Percentiles rank a stretch among this genome's conserved stretches.
Evolutionary conservation across 768 basidiomycete species (phyloP).

Genomic region (Hericium alpestre): DNA sequence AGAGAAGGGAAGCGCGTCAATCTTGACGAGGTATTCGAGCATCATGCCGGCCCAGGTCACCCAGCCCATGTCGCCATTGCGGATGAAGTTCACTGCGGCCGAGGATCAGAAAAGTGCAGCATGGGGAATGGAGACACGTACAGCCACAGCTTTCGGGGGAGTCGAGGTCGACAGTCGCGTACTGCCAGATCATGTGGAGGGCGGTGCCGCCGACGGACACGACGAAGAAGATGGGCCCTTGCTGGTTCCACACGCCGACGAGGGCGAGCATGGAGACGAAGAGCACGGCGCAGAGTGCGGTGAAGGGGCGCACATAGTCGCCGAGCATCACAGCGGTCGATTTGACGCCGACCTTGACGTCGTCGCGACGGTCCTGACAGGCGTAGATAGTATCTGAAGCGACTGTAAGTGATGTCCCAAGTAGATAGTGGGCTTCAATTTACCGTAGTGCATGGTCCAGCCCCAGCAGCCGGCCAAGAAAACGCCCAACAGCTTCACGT

Average conservation of each 20-base stretch:
- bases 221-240: constrained; percentile 13
- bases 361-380: constrained; percentile 68
- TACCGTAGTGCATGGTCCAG: constrained; percentile 37
- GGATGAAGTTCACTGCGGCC: constrained; percentile 7
- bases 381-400: constrained; percentile 56
- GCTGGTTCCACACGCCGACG: constrained; percentile 36
- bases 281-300: constrained; percentile 37
- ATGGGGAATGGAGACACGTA: background rate
- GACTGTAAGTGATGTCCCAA: background rate
- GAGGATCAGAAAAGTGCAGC: background rate
- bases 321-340: constrained; percentile 71
- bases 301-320: constrained; percentile 45
- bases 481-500: constrained; percentile 13
- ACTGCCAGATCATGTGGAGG: constrained; percentile 17
- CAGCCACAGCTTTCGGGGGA: constrained; percentile 12
- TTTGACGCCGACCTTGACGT: constrained; percentile 58
- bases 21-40: constrained; percentile 14
- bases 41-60: constrained; percentile 14
- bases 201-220: constrained; percentile 14
- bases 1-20: constrained; percentile 6
- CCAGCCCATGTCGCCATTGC: constrained; percentile 14
- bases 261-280: constrained; percentile 45
- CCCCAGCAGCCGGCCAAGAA: constrained; percentile 14
- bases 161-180: constrained; percentile 14
- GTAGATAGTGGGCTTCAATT: background rate